phyloP scores from a whole-genome alignment of 2,329 filamentous ascomycete genomes.

The Pseudogymnoascus sp. region DNA sequence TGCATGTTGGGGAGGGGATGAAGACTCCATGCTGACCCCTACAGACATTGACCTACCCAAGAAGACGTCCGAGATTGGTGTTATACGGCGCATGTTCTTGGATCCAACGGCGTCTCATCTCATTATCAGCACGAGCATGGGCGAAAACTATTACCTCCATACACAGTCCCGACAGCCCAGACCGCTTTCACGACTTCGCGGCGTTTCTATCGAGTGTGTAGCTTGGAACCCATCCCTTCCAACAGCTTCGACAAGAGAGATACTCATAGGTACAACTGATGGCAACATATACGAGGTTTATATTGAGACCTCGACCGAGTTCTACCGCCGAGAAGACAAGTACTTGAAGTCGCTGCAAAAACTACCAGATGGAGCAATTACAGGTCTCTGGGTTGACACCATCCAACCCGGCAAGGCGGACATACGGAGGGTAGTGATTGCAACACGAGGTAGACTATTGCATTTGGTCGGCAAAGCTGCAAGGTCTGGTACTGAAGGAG shows the following conservation, averaged over 20 bases:
- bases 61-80: conserved; percentile 80
- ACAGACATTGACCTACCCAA: conserved; percentile 94
- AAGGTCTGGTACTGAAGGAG: conserved; percentile 66
- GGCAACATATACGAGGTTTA: conserved; percentile 93
- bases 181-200: conserved; percentile 71
- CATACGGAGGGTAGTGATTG: conserved; percentile 67
- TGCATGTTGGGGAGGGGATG: neutral
- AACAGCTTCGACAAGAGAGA: conserved; percentile 90
- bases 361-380: conserved; percentile 73
- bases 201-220: conserved; percentile 79
- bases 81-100: conserved; percentile 93
- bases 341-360: conserved; percentile 81
- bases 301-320: conserved; percentile 89
- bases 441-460: conserved; percentile 69
- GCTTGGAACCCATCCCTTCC: conserved; percentile 93
- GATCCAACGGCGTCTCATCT: conserved; percentile 94
- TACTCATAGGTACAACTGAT: conserved; percentile 83
- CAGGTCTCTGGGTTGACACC: conserved; percentile 77
- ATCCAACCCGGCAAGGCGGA: conserved; percentile 61
- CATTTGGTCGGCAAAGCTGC: conserved; percentile 76
- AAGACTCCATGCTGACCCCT: neutral
- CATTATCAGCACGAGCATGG: conserved; percentile 80
- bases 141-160: conserved; percentile 97
- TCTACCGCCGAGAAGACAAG: conserved; percentile 91
- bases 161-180: conserved; percentile 87